Evolutionary conservation across 2,329 filamentous ascomycete species (phyloP), one percentile per base, ranked within the genome.

Genomic region (Neoascochyta sp.): DNA sequence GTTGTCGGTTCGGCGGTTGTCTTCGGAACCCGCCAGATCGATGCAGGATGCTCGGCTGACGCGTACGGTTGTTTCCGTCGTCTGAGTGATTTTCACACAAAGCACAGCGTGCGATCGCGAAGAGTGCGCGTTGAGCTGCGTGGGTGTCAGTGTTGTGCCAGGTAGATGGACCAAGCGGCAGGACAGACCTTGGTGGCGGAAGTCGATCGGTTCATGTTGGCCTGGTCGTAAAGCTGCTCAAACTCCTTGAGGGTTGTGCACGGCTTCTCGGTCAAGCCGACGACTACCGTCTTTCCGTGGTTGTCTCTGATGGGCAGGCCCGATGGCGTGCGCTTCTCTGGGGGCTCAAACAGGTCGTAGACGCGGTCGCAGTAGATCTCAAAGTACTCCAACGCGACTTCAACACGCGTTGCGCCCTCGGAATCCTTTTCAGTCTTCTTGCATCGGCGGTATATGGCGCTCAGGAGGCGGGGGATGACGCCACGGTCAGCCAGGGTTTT

Each of bases 331-430:
- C 92, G 83, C 68, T 88, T 93, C 61, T 95, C 89, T 0, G 81
- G 83, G 0, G 87, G 73, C 59, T 95, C 86, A 46, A 95, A 86
- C 17, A 95, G 70, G 59, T 95, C 89, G 54, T 82, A 95, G 12
- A 95, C 88, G 59, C 90, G 90, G 68, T 95, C 89, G 62, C 93
- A 95, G 66, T 95, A 95, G 46, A 95, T 95, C 62, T 95, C 89
- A 66, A 94, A 95, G 66, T 95, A 95, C 16, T 86, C 89, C 53
- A 95, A 74, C 9, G 78, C 73, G 10, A 95, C 86, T 7, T 78
- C 69, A 13, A 93, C 85, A 2, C 69, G 73, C 0, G 81, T 89
- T 29, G 78, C 69, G 8, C 81, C 85, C 4, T 73, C 70, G 2
- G 80, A 76, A 52, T 94, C 88, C 63, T 90, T 92, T 44, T 78